Evolutionary conservation across 139 green algal genomes (phyloP).

Genomic region (Micractinium sp.): DNA sequence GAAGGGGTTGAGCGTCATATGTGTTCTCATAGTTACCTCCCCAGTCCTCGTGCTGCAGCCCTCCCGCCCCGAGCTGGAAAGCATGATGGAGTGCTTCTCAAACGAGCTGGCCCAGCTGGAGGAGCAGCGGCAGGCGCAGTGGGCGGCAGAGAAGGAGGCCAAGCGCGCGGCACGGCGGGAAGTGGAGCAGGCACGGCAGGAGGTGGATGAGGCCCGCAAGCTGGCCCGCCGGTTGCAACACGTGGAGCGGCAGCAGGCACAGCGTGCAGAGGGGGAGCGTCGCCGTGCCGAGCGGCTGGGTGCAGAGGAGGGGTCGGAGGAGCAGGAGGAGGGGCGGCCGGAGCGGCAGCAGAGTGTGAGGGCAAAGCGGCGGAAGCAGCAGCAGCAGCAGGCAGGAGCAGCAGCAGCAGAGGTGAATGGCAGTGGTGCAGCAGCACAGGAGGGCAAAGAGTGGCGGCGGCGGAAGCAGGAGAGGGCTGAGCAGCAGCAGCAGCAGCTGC

Average conservation of each 20-base stretch:
- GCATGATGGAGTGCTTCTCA: conserved; percentile 4
- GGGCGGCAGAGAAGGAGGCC: background rate
- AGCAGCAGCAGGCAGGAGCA: background rate
- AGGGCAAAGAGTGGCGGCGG: background rate
- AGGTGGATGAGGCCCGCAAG: background rate
- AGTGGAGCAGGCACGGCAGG: background rate
- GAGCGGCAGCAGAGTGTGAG: background rate
- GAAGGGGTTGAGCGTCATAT: too few relatives aligned
- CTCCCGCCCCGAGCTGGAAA: background rate
- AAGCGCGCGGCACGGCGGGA: background rate
- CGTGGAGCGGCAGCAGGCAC: background rate
- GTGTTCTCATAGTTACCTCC: too few relatives aligned
- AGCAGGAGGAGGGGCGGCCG: background rate
- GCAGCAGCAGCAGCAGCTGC: background rate
- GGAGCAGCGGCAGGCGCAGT: background rate
- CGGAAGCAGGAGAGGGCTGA: background rate
- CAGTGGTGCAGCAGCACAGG: background rate
- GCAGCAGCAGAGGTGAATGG: background rate
- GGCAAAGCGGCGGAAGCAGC: background rate
- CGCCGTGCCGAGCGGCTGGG: background rate
- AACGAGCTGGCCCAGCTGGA: background rate
- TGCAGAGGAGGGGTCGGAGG: background rate
- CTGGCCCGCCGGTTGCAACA: background rate
- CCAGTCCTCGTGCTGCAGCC: background rate
- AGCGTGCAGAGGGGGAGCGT: background rate